A percentile compares a stretch with the other conserved stretches of the same genome.
phyloP scores from a whole-genome alignment of 1,139 yeast species.

The Suhomyces panamericanus region DNA sequence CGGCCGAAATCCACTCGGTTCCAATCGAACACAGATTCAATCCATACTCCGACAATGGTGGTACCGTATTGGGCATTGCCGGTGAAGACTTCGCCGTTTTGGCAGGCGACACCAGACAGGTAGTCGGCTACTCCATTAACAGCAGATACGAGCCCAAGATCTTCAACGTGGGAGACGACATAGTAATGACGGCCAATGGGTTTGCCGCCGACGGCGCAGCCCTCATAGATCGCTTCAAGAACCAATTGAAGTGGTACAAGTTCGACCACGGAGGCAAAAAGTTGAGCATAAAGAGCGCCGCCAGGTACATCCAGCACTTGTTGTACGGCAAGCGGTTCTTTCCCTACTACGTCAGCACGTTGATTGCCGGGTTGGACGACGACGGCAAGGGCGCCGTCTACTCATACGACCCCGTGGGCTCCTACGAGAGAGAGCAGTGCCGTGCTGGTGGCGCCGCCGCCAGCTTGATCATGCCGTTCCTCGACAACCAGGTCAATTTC shows the following conservation, averaged over 20 bases:
- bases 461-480: conserved; percentile 91
- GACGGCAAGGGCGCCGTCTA: conserved; percentile 94
- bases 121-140: conserved; percentile 90
- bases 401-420: conserved; percentile 97
- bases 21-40: conserved; percentile 94
- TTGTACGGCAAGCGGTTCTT: conserved; percentile 91
- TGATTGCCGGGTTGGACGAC: conserved; percentile 91
- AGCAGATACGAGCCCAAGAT: conserved; percentile 92
- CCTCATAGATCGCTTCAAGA: conserved; percentile 71
- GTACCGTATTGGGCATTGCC: conserved; percentile 95
- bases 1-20: conserved; percentile 48
- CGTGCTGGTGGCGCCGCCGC: conserved; percentile 99
- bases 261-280: conserved; percentile 77
- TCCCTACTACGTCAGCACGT: conserved; percentile 95
- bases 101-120: conserved; percentile 98
- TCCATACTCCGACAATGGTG: conserved; percentile 96
- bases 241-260: conserved; percentile 89
- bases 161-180: conserved; percentile 83
- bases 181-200: conserved; percentile 90
- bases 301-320: conserved; percentile 87
- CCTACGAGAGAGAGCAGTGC: conserved; percentile 95
- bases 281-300: conserved; percentile 71
- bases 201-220: conserved; percentile 95
- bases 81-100: conserved; percentile 96
- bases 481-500: conserved; percentile 94